These are phyloP conservation scores for Stephanodiscus minutulus DNA, from an alignment of 108 stramenopile genomes.

Conservation along the genomic window DNA sequence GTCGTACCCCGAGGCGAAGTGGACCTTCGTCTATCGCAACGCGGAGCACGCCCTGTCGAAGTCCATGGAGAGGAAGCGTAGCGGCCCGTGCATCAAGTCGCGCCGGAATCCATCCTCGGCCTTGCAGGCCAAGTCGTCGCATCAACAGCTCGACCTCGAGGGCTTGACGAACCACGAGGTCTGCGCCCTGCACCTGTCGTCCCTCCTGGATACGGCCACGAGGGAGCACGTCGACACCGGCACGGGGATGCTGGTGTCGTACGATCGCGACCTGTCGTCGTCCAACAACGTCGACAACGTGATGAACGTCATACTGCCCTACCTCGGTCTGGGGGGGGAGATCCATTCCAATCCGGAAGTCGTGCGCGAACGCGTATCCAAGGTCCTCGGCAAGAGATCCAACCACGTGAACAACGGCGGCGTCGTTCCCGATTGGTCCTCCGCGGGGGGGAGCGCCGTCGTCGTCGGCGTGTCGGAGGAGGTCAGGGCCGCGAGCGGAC, in stretches of 20 bases:
- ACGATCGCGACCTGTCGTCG: conserved; percentile 6
- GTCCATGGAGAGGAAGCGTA: conserved; percentile 2
- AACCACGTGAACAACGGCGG: background rate
- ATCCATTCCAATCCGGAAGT: background rate
- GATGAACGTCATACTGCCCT: background rate
- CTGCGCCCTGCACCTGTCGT: conserved; percentile 12
- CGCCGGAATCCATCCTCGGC: conserved; percentile 4
- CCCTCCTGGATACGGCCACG: background rate
- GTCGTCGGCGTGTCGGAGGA: conserved; percentile 4
- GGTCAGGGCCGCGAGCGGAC: background rate
- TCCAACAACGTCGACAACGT: background rate
- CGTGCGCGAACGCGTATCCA: background rate
- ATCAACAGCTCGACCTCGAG: background rate
- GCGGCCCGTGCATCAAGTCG: conserved; percentile 3
- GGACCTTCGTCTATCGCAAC: conserved; percentile 15
- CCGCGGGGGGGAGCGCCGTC: conserved; percentile 1
- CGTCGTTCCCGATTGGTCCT: background rate
- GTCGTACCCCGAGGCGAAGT: conserved; percentile 6
- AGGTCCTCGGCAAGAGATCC: background rate
- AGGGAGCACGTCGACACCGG: conserved; percentile 6
- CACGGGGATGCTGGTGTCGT: conserved; percentile 17
- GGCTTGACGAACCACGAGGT: conserved; percentile 8
- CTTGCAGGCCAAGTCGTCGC: background rate
- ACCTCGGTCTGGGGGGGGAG: conserved; percentile 4
- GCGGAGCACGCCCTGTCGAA: conserved; percentile 17